Conservation (phyloP, 2,329 filamentous ascomycete genomes). For the Lachnellula subtilissima region DNA sequence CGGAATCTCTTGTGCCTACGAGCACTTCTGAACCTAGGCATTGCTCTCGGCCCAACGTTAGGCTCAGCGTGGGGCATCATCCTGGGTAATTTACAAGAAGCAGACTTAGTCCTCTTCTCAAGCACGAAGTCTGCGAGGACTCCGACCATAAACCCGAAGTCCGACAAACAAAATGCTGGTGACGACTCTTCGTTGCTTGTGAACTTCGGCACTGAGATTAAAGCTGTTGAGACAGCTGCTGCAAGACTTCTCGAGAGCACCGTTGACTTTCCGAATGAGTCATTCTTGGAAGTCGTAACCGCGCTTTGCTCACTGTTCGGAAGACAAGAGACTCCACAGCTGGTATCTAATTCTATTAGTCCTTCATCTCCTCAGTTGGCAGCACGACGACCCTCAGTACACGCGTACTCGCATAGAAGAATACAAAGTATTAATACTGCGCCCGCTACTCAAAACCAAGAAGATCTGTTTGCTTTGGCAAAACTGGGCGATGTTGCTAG, state of each 20-base stretch:
- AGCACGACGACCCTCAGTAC: constrained; percentile 22
- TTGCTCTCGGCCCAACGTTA: constrained; percentile 85
- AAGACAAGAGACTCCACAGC: constrained; percentile 20
- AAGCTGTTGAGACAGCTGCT: constrained; percentile 83
- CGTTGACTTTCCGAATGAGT: constrained; percentile 76
- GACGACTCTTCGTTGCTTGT: constrained; percentile 41
- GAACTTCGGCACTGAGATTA: constrained; percentile 75
- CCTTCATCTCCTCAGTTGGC: constrained; percentile 21
- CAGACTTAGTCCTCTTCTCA: constrained; percentile 74
- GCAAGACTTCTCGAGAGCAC: constrained; percentile 87
- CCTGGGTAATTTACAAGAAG: constrained; percentile 86
- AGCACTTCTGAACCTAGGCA: constrained; percentile 90
- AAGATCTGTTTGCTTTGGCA: constrained; percentile 63
- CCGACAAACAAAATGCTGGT: constrained; percentile 37
- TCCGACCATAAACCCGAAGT: constrained; percentile 45
- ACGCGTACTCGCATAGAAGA: constrained; percentile 28
- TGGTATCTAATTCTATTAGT: constrained; percentile 22
- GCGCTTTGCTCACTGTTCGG: constrained; percentile 70
- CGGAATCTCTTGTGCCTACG: constrained; percentile 86
- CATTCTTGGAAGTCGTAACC: constrained; percentile 72
- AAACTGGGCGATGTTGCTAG: constrained; percentile 69
- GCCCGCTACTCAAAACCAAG: constrained; percentile 50
- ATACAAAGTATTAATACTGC: constrained; percentile 44
- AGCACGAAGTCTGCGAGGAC: constrained; percentile 49
- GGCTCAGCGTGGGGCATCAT: constrained; percentile 84